Base-by-base conservation (phyloP, 2,329 filamentous ascomycete genomes). In the Epichloe festucae region DNA sequence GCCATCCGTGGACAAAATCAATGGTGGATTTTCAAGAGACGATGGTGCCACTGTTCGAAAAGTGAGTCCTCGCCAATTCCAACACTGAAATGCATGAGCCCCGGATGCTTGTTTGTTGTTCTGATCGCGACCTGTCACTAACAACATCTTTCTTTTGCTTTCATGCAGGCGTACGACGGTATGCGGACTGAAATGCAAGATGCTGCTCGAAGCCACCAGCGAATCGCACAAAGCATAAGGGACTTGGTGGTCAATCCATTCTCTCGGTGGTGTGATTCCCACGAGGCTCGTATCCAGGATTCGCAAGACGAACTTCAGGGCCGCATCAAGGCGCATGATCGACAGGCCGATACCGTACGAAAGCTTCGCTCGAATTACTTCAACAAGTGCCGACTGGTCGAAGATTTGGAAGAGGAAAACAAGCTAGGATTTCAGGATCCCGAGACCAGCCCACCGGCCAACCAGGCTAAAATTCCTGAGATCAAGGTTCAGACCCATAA, bases 391-490 rank as follows among this genome's bases (percentile, higher is more conserved):
- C 85, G 94, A 48, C 74, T 96, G 55, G 85, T 97, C 6, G 94
- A 98, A 66, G 93, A 98, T 65, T 73, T 97, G 54, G 93, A 98
- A 67, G 93, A 98, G 70, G 94, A 98, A 73, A 95, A 96, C 68
- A 97, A 98, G 70, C 78, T 98, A 51, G 93, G 90, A 40, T 98
- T 98, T 70, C 89, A 95, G 67, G 89, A 90, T 58, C 89, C 89
- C 2, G 79, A 84, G 60, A 73, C 67, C 36, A 89, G 85, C 66
- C 84, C 86, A 3, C 74, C 82, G 65, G 65, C 74, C 42, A 62
- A 60, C 53, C 76, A 79, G 51, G 67, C 69, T 38, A 52, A 43
- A 3, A 85, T 89, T 41, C 87, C 87, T 44, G 90, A 89, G 64
- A 95, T 98, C 69, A 94, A 96, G 67, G 83, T 97, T 41, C 82